Evolutionary conservation across 2,329 filamentous ascomycete species (phyloP).

Genomic region (Zymoseptoria pseudotritici): DNA sequence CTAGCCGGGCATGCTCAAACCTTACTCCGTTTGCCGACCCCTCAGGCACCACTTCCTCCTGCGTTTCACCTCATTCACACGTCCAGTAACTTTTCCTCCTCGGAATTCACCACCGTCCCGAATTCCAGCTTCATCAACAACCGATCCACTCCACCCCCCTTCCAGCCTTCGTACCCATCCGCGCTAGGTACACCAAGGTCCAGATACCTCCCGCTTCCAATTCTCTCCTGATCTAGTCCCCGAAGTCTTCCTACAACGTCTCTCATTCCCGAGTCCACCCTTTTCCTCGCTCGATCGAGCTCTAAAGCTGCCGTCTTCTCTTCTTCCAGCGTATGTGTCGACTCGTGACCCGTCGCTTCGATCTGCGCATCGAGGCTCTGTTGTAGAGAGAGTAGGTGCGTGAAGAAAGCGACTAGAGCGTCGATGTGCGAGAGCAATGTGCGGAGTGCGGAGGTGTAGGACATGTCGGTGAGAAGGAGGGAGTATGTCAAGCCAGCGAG

Average conservation of each 20-base stretch:
- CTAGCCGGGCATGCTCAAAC: background rate
- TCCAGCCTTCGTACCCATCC: conserved; percentile 57
- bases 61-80: background rate
- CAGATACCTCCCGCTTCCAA: conserved; percentile 27
- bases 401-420: conserved; percentile 68
- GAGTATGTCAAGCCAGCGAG: conserved; percentile 59
- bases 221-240: conserved; percentile 51
- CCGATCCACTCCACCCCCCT: conserved; percentile 66
- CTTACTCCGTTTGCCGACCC: background rate
- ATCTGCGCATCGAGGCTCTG: conserved; percentile 70
- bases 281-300: conserved; percentile 55
- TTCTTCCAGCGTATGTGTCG: conserved; percentile 53
- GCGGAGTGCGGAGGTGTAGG: conserved; percentile 60
- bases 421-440: conserved; percentile 67
- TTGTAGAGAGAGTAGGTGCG: conserved; percentile 69
- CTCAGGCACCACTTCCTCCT: background rate
- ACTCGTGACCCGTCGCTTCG: conserved; percentile 69
- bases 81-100: background rate
- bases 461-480: conserved; percentile 57
- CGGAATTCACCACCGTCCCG: conserved; percentile 22
- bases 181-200: conserved; percentile 20
- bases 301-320: conserved; percentile 60
- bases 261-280: conserved; percentile 61
- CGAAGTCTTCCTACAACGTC: conserved; percentile 50
- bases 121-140: conserved; percentile 86